Percentiles rank a stretch among this genome's conserved stretches.
Evolutionary conservation across 1,139 yeast species (phyloP).

Genomic region (Candida neerlandica): DNA sequence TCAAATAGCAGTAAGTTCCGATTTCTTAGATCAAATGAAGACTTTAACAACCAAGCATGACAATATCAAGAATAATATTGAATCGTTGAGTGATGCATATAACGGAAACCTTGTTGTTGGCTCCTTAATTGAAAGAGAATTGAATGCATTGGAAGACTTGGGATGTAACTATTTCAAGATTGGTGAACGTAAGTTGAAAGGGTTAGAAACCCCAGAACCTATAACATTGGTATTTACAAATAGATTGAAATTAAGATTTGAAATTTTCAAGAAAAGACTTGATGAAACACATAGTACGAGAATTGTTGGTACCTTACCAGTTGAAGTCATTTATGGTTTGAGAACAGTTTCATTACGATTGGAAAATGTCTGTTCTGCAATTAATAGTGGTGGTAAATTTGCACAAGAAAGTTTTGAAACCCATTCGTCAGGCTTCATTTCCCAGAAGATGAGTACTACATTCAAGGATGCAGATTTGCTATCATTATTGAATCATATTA

Average conservation of each 20-base stretch:
- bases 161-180: slow-evolving; percentile 72
- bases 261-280: slow-evolving; percentile 38
- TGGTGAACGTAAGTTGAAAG: slow-evolving; percentile 91
- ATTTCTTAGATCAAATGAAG: slow-evolving; percentile 72
- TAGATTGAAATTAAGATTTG: slow-evolving; percentile 59
- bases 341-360: slow-evolving; percentile 51
- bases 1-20: slow-evolving; percentile 86
- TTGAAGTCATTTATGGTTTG: slow-evolving; percentile 48
- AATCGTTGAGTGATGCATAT: slow-evolving; percentile 56
- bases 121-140: slow-evolving; percentile 67
- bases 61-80: slow-evolving; percentile 42
- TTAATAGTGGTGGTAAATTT: slow-evolving; percentile 30
- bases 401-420: slow-evolving; percentile 30
- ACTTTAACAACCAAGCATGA: slow-evolving; percentile 58
- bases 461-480: slow-evolving; percentile 42
- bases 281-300: slow-evolving; percentile 24
- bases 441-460: slow-evolving; percentile 23
- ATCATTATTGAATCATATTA: slow-evolving; percentile 60
- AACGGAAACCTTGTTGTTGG: slow-evolving; percentile 62
- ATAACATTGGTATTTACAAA: slow-evolving; percentile 80
- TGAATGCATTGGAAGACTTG: slow-evolving; percentile 62
- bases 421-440: slow-evolving; percentile 28
- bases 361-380: slow-evolving; percentile 48
- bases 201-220: slow-evolving; percentile 89
- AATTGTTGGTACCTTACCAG: slow-evolving; percentile 43